A percentile compares a stretch with the other conserved stretches of the same genome.
Conservation (phyloP, 2,329 filamentous ascomycete genomes). For the Capronia americana region DNA sequence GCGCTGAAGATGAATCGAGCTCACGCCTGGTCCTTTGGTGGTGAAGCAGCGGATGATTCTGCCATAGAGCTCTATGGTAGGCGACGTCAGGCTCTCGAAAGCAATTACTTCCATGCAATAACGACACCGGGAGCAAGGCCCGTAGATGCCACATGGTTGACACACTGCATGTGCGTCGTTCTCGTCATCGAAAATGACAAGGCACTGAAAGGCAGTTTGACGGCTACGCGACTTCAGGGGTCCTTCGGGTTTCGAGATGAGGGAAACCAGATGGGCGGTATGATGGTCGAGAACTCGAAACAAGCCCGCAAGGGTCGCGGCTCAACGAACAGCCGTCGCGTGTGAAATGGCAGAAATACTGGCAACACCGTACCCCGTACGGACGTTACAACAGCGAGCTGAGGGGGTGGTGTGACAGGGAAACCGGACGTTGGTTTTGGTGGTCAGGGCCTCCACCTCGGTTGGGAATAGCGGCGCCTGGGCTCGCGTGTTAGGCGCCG, state of each 20-base stretch:
- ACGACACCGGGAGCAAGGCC: neutral
- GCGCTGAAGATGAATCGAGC: neutral
- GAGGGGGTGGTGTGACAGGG: conserved; percentile 9
- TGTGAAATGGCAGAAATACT: neutral
- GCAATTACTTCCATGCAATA: neutral
- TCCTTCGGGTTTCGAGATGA: neutral
- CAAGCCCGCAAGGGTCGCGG: neutral
- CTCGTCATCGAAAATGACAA: conserved; percentile 1
- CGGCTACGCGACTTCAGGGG: neutral
- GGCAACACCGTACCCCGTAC: neutral
- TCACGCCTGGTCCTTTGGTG: neutral
- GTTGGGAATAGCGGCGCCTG: conserved; percentile 11
- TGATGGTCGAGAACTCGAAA: neutral
- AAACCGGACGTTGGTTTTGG: conserved; percentile 1
- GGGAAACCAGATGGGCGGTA: neutral
- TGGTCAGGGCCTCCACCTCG: conserved; percentile 14
- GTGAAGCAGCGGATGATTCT: neutral
- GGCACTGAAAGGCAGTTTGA: neutral
- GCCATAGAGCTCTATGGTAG: neutral
- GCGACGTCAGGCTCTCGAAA: neutral
- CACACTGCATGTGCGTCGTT: neutral
- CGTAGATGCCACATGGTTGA: conserved; percentile 1
- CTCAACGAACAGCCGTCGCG: neutral
- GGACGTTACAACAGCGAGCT: neutral
- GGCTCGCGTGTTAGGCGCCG: conserved; percentile 12